Conservation (phyloP, 2,329 filamentous ascomycete species). For the Pseudogymnoascus sp. region DNA sequence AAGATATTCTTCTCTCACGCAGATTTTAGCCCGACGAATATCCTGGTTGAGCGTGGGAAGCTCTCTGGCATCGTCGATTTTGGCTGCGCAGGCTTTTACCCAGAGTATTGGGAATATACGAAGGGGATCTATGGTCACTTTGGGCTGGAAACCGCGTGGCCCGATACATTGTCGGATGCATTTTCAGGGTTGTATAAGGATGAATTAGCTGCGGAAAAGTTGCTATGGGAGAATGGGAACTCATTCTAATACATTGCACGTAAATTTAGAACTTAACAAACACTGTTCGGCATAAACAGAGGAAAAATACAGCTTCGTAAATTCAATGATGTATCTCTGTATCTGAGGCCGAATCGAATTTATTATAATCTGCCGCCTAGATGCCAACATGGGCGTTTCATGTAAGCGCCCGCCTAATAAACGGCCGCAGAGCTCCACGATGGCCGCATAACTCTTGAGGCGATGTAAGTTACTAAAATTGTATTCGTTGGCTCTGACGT, state of each 20-base stretch:
- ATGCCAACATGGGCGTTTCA: background rate
- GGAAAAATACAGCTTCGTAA: too few species aligned
- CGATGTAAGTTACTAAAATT: background rate
- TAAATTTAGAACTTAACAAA: too few species aligned
- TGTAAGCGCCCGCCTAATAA: background rate
- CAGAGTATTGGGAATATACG: conserved; percentile 13
- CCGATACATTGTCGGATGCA: background rate
- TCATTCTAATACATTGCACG: background rate
- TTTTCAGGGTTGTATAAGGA: background rate
- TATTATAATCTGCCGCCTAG: too few species aligned
- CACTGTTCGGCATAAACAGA: too few species aligned
- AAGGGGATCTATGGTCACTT: conserved; percentile 9
- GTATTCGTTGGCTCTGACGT: background rate
- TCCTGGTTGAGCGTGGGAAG: conserved; percentile 5
- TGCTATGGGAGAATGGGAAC: background rate
- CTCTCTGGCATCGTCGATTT: conserved; percentile 12
- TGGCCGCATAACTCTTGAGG: too few species aligned
- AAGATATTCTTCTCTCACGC: conserved; percentile 11
- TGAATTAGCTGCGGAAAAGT: background rate
- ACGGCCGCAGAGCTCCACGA: background rate
- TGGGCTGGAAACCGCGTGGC: background rate
- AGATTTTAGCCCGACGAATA: conserved; percentile 10
- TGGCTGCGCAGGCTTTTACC: conserved; percentile 10
- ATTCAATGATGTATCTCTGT: too few species aligned
- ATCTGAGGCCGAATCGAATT: too few species aligned